These are phyloP conservation scores for Paramecium tetraurelia DNA, from an alignment of 73 alveolate species.

Conservation along the genomic window DNA sequence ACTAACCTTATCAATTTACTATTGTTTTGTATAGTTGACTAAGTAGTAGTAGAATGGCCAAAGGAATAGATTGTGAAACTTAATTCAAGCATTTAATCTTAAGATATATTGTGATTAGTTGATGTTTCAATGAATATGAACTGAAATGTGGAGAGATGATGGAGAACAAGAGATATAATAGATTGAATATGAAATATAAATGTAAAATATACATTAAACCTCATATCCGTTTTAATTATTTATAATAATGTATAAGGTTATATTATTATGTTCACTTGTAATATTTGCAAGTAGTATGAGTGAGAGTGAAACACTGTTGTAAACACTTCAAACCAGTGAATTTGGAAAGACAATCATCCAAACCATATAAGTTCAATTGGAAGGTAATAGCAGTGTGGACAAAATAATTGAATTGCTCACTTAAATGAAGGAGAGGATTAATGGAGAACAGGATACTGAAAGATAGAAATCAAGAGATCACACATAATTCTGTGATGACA, in stretches of 20 bases:
- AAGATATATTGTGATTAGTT: too few relatives aligned
- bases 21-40: too few relatives aligned
- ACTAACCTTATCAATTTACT: background rate
- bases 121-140: too few relatives aligned
- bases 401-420: background rate
- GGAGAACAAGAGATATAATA: background rate
- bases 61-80: background rate
- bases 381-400: background rate
- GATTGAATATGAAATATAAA: background rate
- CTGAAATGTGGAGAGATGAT: background rate
- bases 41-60: background rate
- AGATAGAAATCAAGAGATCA: conserved; percentile 20
- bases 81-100: too few relatives aligned
- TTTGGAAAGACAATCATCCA: conserved; percentile 2
- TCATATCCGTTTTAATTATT: background rate
- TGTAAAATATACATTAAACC: background rate
- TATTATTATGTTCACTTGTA: background rate
- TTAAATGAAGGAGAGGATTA: background rate
- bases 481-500: conserved; percentile 3
- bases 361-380: background rate
- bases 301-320: background rate
- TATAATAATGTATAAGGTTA: background rate
- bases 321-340: background rate
- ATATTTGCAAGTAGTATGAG: background rate
- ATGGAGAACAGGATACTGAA: background rate